Base-by-base conservation (phyloP, 805 yeast genomes). In the Vanderwaltozyma yarrowii region DNA sequence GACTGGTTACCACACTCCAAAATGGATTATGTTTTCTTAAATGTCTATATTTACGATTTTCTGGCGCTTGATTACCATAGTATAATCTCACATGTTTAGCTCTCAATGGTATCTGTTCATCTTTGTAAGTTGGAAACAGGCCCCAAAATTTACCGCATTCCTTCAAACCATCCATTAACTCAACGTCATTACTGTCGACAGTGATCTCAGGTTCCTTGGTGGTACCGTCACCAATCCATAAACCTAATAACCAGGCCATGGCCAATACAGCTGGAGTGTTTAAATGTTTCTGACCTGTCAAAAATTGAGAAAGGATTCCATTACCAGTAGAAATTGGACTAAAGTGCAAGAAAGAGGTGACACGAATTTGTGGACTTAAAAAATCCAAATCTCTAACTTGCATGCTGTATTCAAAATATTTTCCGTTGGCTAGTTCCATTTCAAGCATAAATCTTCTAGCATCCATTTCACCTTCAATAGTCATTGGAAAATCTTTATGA, bases 171-270 rank as follows among this genome's bases (percentile, higher is more conserved):
- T 47, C 48, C 46, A 50, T 40, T 27, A 63, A 38, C 14, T 38
- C 39, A 10, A 38, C 38, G 37, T 61, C 64, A 24, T 43, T 29
- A 15, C 57, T 44, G 39, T 59, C 66, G 20, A 61, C 48, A 8
- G 62, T 55, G 27, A 60, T 55, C 25, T 47, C 49, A 7, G 60
- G 46, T 20, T 54, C 44, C 16, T 51, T 49, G 10, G 52, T 46
- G 10, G 51, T 43, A 36, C 65, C 68, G 45, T 50, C 49, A 36
- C 66, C 72, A 39, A 57, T 49, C 70, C 69, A 67, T 10, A 56
- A 41, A 44, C 74, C 73, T 20, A 65, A 40, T 32, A 66, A 44
- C 55, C 66, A 67, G 36, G 70, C 66, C 46, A 61, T 44, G 19
- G 40, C 38, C 18, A 46, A 24, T 10, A 49, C 52, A 31, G 56